These are phyloP conservation scores for Pezicula carpinea DNA, from an alignment of 2,329 filamentous ascomycete genomes.

Conservation along the genomic window DNA sequence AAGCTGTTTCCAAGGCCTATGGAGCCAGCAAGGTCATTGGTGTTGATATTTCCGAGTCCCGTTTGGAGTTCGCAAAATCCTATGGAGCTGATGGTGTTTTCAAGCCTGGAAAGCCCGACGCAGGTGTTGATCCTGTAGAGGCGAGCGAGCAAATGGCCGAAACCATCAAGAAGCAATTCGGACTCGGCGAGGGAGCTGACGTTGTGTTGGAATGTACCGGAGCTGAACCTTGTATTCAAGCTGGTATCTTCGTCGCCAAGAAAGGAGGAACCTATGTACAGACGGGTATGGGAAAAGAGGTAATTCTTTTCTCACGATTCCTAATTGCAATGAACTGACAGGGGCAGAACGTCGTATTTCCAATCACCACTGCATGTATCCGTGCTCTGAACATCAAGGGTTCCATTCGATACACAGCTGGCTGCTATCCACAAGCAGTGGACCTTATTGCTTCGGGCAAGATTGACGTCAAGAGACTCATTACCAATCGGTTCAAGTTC, in stretches of 20 bases:
- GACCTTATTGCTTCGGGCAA: conserved; percentile 33
- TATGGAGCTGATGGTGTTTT: conserved; percentile 42
- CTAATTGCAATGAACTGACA: not conserved
- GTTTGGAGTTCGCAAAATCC: conserved; percentile 36
- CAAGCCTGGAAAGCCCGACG: conserved; percentile 29
- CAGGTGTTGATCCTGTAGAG: conserved; percentile 25
- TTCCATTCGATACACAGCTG: conserved; percentile 45
- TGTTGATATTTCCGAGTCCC: conserved; percentile 39
- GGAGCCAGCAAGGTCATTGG: conserved; percentile 41
- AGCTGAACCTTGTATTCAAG: conserved; percentile 41
- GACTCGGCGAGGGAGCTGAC: conserved; percentile 41
- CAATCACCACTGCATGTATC: conserved; percentile 46
- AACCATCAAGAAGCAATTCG: conserved; percentile 34
- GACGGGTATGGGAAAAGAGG: conserved; percentile 31
- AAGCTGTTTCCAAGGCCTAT: conserved; percentile 41
- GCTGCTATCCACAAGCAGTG: conserved; percentile 44
- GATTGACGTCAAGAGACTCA: conserved; percentile 27
- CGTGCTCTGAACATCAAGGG: conserved; percentile 43
- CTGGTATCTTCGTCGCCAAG: conserved; percentile 38
- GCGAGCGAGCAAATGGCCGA: conserved; percentile 31
- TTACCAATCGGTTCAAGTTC: conserved; percentile 37
- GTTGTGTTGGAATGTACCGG: conserved; percentile 47
- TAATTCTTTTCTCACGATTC: not conserved
- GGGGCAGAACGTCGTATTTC: conserved; percentile 36
- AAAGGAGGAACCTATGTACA: conserved; percentile 47